Conservation (phyloP, 257 asterid genomes). For the Fraxinus excelsior region DNA sequence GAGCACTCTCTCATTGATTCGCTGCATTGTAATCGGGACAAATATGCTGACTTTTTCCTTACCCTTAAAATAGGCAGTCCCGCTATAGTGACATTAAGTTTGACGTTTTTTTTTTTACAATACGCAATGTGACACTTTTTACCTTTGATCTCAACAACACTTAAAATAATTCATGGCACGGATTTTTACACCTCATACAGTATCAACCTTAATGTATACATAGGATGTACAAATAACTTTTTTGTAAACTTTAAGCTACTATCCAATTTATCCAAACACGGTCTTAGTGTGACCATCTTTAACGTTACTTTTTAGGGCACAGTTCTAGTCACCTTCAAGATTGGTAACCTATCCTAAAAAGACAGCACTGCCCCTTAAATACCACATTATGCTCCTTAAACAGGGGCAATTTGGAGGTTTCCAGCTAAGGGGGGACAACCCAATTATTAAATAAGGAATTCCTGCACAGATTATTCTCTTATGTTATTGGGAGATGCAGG, state of each 20-base stretch:
- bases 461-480: conserved; percentile 29
- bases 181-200: too few relatives aligned
- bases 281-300: conserved; percentile 18
- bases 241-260: not conserved
- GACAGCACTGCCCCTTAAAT: conserved; percentile 24
- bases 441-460: conserved; percentile 41
- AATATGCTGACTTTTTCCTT: too few relatives aligned
- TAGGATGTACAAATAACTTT: too few relatives aligned
- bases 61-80: too few relatives aligned
- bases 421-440: conserved; percentile 6
- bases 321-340: conserved; percentile 30
- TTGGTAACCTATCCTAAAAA: not conserved
- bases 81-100: too few relatives aligned
- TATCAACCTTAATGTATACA: too few relatives aligned
- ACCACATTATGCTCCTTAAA: not conserved
- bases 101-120: too few relatives aligned
- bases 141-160: too few relatives aligned
- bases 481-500: not conserved
- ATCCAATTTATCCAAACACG: not conserved
- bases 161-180: too few relatives aligned
- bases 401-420: conserved; percentile 32
- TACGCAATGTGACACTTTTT: too few relatives aligned
- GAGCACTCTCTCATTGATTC: too few relatives aligned
- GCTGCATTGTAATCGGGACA: too few relatives aligned
- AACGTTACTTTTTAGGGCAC: conserved; percentile 24